Percentiles rank a stretch among this genome's conserved stretches.
Conservation (phyloP, 352 stramenopile species). For the Pythium phragmitis region DNA sequence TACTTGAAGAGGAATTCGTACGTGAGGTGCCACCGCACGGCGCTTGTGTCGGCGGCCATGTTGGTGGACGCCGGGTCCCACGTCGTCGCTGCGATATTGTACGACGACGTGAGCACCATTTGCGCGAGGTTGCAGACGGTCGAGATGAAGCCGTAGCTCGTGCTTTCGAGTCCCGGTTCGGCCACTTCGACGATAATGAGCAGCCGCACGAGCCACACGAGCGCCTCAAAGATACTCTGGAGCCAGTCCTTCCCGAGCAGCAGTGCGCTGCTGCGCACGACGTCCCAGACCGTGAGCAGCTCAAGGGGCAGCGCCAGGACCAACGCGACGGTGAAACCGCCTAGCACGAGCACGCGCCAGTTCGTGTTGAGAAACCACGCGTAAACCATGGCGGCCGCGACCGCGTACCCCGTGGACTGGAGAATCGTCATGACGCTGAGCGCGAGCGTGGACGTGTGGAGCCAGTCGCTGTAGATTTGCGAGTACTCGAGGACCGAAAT, state of each 20-base stretch:
- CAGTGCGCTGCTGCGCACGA: conserved; percentile 21
- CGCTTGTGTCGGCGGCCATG: conserved; percentile 9
- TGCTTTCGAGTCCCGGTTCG: conserved; percentile 26
- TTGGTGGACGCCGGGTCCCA: conserved; percentile 7
- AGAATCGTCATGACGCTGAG: conserved; percentile 22
- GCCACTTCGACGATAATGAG: conserved; percentile 23
- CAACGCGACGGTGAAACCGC: conserved; percentile 7
- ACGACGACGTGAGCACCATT: conserved; percentile 9
- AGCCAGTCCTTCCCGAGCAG: conserved; percentile 22
- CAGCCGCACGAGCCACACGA: conserved; percentile 16
- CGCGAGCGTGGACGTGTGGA: conserved; percentile 16
- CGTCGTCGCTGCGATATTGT: conserved; percentile 18
- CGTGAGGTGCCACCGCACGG: conserved; percentile 24
- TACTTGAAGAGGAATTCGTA: conserved; percentile 29
- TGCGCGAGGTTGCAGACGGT: conserved; percentile 26
- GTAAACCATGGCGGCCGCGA: conserved; percentile 15
- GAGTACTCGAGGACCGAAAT: conserved; percentile 19
- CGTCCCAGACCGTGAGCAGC: conserved; percentile 20
- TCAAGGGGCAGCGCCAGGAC: conserved; percentile 18
- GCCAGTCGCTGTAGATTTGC: conserved; percentile 10
- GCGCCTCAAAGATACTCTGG: conserved; percentile 15
- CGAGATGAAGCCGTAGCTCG: conserved; percentile 27
- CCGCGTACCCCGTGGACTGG: conserved; percentile 14
- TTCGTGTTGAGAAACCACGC: conserved; percentile 30
- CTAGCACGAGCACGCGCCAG: conserved; percentile 23